Evolutionary conservation across 768 basidiomycete species (phyloP), one percentile per base, ranked within the genome.

Genomic region (Calocera cornea): DNA sequence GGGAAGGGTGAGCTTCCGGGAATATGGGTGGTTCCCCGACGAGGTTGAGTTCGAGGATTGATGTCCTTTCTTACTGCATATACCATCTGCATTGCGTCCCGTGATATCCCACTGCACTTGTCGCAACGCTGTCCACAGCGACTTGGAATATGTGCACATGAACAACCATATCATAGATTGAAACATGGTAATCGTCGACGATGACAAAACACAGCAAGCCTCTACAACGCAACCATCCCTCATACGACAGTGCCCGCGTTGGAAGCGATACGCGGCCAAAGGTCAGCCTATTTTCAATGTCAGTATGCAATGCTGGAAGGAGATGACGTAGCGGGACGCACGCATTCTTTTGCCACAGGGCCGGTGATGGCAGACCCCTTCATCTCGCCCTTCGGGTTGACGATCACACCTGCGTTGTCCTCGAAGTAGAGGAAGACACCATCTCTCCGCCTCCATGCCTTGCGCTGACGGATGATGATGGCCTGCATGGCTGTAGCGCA

Each of bases 381-480:
- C 97, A 99, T 99, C 83, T 99, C 97, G 74, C 95, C 95, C 84
- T 97, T 97, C 75, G 91, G 89, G 83, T 97, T 97, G 74, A 97
- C 93, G 70, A 95, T 95, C 66, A 95, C 94, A 78, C 94, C 93
- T 47, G 93, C 94, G 76, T 95, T 95, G 79, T 95, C 93, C 88
- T 95, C 93, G 71, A 95, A 97, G 85, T 97, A 97, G 76, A 98
- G 89, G 87, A 97, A 97, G 70, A 97, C 92, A 78, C 97, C 97
- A 76, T 99, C 97, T 80, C 86, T 86, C 81, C 97, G 85, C 75
- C 97, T 88, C 97, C 97, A 99, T 65, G 95, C 84, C 80, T 98
- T 99, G 76, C 97, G 90, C 80, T 98, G 97, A 71, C 97, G 93
- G 72, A 98, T 86, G 74, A 99, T 87, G 72, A 99, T 90, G 70